Percentiles rank a stretch among this genome's conserved stretches.
These are phyloP conservation scores for Penicillium sp. DNA, from an alignment of 2,329 filamentous ascomycete genomes.

Conservation along the genomic window DNA sequence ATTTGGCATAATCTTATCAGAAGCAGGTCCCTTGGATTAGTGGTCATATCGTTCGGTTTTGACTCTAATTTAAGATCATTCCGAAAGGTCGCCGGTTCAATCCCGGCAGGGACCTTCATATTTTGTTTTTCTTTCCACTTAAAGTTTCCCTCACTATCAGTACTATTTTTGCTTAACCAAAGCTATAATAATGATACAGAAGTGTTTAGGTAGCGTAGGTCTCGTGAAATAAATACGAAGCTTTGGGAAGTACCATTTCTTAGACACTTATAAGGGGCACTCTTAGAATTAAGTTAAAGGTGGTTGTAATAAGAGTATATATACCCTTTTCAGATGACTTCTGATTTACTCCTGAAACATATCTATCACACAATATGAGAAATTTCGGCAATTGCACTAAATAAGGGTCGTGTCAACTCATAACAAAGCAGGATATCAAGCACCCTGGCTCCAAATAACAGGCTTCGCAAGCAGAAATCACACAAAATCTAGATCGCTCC, in stretches of 20 bases:
- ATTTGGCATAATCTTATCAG: neutral
- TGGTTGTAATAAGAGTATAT: too few species aligned
- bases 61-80: neutral
- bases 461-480: slow-evolving; percentile 18
- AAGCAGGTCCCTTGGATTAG: neutral
- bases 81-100: neutral
- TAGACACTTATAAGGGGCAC: too few species aligned
- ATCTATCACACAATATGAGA: neutral
- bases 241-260: too few species aligned
- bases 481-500: slow-evolving; percentile 7
- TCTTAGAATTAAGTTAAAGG: too few species aligned
- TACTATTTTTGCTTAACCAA: neutral
- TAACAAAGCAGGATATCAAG: slow-evolving; percentile 21
- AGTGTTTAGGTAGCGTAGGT: too few species aligned
- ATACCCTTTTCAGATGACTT: too few species aligned
- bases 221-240: too few species aligned
- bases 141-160: neutral
- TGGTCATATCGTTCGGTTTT: neutral
- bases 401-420: slow-evolving; percentile 25
- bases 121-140: neutral
- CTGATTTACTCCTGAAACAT: too few species aligned
- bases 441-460: slow-evolving; percentile 18
- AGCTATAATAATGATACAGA: too few species aligned
- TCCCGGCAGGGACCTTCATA: neutral
- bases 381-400: slow-evolving; percentile 12